Evolutionary conservation across 768 basidiomycete genomes (phyloP), one percentile per base, ranked within the genome.

Genomic region (Lanmaoa pseudosensibilis): DNA sequence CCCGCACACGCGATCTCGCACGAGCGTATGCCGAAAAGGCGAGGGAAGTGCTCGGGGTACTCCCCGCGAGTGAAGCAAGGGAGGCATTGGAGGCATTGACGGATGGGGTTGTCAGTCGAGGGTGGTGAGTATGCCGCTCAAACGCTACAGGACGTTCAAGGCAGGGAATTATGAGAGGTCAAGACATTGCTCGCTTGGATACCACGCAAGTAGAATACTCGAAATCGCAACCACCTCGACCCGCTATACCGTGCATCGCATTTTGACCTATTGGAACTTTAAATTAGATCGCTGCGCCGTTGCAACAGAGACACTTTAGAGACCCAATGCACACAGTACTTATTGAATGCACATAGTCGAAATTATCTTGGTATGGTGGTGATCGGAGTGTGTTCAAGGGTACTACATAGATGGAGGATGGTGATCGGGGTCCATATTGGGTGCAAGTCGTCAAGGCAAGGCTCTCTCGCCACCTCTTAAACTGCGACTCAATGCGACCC

Each of bases 11-110:
- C 13, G 79, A 82, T 38, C 84, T 98, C 23, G 95, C 95, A 6
- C 73, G 75, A 41, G 73, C 77, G 21, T 92, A 97, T 65, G 90
- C 90, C 0, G 79, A 83, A 38, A 86, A 86, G 65, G 95, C 95
- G 18, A 80, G 82, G 37, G 84, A 88, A 58, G 82, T 83, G 16
- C 76, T 97, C 16, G 73, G 71, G 33, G 70, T 79, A 7, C 78
- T 98, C 51, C 95, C 95, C 8, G 87, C 90, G 59, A 91, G 88
- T 63, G 88, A 92, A 56, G 86, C 90, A 32, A 86, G 84, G 70
- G 74, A 77, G 27, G 93, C 90, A n/a, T 73, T 98, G 55, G 84
- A 88, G 46, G 80, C 74, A 15, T 75, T 96, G 62, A 83, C 88
- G 33, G 84, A 86, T 56, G 80, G 80, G 34, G 86, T 92, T 21